Conservation (phyloP, 1,284 basidiomycete species). For the Anthracocystis setariae region DNA sequence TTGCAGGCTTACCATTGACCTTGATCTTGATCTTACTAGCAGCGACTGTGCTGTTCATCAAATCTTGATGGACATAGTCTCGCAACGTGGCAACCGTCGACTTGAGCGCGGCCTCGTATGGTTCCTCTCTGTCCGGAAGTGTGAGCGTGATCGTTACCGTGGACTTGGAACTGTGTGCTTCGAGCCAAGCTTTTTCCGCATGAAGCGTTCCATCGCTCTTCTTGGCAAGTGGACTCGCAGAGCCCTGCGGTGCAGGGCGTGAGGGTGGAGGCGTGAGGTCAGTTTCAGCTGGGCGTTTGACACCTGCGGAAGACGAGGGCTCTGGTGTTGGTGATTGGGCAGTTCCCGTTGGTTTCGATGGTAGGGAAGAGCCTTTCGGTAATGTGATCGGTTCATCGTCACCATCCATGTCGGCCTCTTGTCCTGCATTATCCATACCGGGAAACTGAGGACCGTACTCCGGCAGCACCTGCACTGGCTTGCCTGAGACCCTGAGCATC, state of each 20-base stretch:
- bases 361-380: constrained; percentile 25
- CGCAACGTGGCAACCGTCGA: constrained; percentile 57
- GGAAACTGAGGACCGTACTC: constrained; percentile 50
- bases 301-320: constrained; percentile 1
- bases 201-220: constrained; percentile 48
- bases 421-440: constrained; percentile 12
- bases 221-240: constrained; percentile 15
- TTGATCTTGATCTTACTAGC: constrained; percentile 62
- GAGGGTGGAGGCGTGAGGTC: constrained; percentile 35
- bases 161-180: constrained; percentile 48
- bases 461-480: constrained; percentile 28
- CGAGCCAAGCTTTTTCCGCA: constrained; percentile 57
- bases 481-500: constrained; percentile 43
- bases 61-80: constrained; percentile 57
- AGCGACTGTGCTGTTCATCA: constrained; percentile 52
- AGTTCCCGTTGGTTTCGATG: constrained; percentile 16
- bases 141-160: constrained; percentile 46
- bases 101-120: constrained; percentile 53
- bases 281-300: constrained; percentile 33
- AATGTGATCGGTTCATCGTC: constrained; percentile 29
- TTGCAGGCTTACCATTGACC: constrained; percentile 54
- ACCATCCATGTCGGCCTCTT: constrained; percentile 2
- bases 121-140: constrained; percentile 41
- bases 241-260: constrained; percentile 20
- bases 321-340: constrained; percentile 6